phyloP scores from a whole-genome alignment of 345 rosid species.

The Mallotus nudiflorus region DNA sequence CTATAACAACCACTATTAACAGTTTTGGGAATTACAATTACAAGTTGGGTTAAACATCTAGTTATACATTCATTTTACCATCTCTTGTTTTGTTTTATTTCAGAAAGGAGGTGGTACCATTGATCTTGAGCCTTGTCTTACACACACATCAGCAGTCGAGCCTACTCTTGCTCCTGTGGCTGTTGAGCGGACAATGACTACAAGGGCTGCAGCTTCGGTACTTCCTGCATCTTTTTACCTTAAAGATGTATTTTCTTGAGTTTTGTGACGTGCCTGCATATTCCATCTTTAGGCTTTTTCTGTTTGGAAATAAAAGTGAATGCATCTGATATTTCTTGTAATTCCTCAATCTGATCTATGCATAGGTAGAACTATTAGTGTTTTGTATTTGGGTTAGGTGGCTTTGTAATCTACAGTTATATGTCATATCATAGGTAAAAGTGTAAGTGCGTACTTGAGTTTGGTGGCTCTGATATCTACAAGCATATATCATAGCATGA shows the following conservation, averaged over 20 bases:
- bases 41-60: background rate
- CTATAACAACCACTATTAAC: background rate
- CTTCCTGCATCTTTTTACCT: conserved; percentile 7
- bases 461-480: background rate
- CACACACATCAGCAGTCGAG: conserved; percentile 92
- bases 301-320: background rate
- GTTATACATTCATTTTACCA: background rate
- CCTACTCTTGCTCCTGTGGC: conserved; percentile 99
- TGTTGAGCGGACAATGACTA: conserved; percentile 98
- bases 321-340: background rate
- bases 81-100: conserved; percentile 8
- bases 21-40: conserved; percentile 4
- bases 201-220: conserved; percentile 99
- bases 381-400: no score
- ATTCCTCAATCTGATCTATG: background rate
- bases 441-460: no score
- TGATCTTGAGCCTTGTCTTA: conserved; percentile 93
- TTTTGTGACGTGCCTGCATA: background rate
- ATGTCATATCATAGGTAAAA: no score
- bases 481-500: background rate
- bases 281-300: background rate
- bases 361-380: background rate
- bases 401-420: no score
- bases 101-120: conserved; percentile 98
- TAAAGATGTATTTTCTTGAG: background rate